These are phyloP conservation scores for Aspergillus bombycis DNA, from an alignment of 2,329 filamentous ascomycete genomes.

Conservation along the genomic window DNA sequence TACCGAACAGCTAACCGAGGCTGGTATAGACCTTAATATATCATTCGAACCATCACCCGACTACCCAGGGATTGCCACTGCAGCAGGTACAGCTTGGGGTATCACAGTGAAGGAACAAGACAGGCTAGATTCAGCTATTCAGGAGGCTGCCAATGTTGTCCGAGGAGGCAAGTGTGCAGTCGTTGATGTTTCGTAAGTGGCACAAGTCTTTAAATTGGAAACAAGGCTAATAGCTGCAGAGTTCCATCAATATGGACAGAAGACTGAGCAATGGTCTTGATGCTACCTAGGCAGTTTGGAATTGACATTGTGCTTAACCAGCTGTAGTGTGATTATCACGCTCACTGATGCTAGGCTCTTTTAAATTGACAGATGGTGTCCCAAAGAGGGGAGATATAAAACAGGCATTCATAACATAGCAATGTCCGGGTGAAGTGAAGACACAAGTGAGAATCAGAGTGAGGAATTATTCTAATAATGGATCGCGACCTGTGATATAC, in stretches of 20 bases:
- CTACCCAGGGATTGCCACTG: neutral
- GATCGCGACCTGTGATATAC: neutral
- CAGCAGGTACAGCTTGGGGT: neutral
- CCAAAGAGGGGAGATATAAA: too few relatives aligned
- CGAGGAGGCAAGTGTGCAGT: neutral
- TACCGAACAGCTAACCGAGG: neutral
- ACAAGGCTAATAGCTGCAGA: neutral
- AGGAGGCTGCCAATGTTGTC: neutral
- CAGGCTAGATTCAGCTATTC: neutral
- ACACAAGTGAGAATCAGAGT: neutral
- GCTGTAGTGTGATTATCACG: neutral
- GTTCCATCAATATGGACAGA: neutral
- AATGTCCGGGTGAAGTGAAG: neutral
- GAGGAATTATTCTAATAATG: neutral
- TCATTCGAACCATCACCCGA: neutral
- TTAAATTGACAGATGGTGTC: neutral
- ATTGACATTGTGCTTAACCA: neutral
- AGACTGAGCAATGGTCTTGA: neutral
- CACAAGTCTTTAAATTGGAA: neutral
- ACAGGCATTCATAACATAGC: too few relatives aligned
- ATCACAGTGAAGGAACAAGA: neutral
- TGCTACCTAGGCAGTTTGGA: neutral
- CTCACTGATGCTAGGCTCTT: too few relatives aligned
- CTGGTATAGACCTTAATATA: neutral
- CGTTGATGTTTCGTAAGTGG: neutral